Conservation (phyloP, 75 land plant genomes). For the Pseudotsuga menziesii region DNA sequence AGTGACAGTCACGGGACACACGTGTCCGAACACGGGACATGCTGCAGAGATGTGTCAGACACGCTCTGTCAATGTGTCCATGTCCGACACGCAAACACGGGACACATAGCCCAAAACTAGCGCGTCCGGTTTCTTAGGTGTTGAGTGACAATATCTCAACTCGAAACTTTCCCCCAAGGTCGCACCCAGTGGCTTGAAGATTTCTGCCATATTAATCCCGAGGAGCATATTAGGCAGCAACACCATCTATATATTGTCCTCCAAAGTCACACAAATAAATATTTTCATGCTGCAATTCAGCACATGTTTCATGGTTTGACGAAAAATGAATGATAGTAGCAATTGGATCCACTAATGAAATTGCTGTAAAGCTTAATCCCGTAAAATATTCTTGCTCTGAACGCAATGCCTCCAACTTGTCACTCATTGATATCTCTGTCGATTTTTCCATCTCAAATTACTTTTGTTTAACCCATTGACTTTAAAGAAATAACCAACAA, state of each 20-base stretch:
- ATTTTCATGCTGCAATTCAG: constrained; percentile 79
- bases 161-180: too few species aligned
- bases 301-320: constrained; percentile 64
- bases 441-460: constrained; percentile 78
- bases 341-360: constrained; percentile 97
- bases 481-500: constrained; percentile 86
- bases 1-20: too few species aligned
- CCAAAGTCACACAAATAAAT: constrained; percentile 96
- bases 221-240: too few species aligned
- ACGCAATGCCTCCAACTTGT: constrained; percentile 83
- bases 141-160: too few species aligned
- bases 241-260: constrained; percentile 99
- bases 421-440: constrained; percentile 92
- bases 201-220: too few species aligned
- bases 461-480: constrained; percentile 48
- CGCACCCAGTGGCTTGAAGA: too few species aligned
- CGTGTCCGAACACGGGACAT: too few species aligned
- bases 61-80: too few species aligned
- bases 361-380: constrained; percentile 96
- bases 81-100: too few species aligned
- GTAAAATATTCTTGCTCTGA: constrained; percentile 85
- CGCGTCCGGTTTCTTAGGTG: too few species aligned
- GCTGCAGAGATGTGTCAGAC: too few species aligned
- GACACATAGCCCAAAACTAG: too few species aligned
- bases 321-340: constrained; percentile 94